phyloP scores from a whole-genome alignment of 1,139 yeast species.

The Hemisphaericaspora subhashii region DNA sequence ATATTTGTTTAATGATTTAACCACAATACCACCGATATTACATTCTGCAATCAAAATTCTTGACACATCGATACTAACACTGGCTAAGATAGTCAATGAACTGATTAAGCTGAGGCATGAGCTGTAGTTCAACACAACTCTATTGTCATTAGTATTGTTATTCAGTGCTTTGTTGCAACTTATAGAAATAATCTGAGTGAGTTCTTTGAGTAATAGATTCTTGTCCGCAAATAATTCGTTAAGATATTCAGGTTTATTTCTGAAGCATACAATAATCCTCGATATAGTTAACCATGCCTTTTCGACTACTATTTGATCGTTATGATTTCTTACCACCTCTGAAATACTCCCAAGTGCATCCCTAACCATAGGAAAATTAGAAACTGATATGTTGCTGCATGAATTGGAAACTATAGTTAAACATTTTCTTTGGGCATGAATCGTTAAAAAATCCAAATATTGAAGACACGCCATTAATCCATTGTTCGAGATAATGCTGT shows the following conservation, averaged over 20 bases:
- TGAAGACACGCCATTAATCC: slow-evolving; percentile 69
- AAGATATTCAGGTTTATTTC: slow-evolving; percentile 42
- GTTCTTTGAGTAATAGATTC: slow-evolving; percentile 25
- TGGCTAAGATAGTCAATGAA: slow-evolving; percentile 40
- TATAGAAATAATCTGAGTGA: slow-evolving; percentile 26
- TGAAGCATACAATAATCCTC: slow-evolving; percentile 57
- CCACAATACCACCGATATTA: slow-evolving; percentile 42
- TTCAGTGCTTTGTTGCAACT: slow-evolving; percentile 32
- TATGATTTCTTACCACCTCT: slow-evolving; percentile 56
- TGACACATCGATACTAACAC: slow-evolving; percentile 44
- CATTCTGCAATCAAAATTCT: slow-evolving; percentile 38
- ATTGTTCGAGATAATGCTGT: slow-evolving; percentile 53
- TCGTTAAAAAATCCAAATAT: slow-evolving; percentile 83
- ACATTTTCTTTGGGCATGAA: slow-evolving; percentile 87
- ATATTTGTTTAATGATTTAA: slow-evolving; percentile 45
- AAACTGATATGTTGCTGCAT: slow-evolving; percentile 49
- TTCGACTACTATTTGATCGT: slow-evolving; percentile 67
- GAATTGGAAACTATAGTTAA: slow-evolving; percentile 76
- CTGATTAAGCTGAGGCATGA: slow-evolving; percentile 42
- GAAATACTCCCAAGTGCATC: slow-evolving; percentile 65
- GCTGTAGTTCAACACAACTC: slow-evolving; percentile 27
- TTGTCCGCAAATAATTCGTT: slow-evolving; percentile 44
- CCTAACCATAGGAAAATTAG: slow-evolving; percentile 48
- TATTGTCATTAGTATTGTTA: slow-evolving; percentile 16
- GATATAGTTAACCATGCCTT: slow-evolving; percentile 69